Conservation (phyloP, 179 eudicot species). For the Beta macrorhiza region DNA sequence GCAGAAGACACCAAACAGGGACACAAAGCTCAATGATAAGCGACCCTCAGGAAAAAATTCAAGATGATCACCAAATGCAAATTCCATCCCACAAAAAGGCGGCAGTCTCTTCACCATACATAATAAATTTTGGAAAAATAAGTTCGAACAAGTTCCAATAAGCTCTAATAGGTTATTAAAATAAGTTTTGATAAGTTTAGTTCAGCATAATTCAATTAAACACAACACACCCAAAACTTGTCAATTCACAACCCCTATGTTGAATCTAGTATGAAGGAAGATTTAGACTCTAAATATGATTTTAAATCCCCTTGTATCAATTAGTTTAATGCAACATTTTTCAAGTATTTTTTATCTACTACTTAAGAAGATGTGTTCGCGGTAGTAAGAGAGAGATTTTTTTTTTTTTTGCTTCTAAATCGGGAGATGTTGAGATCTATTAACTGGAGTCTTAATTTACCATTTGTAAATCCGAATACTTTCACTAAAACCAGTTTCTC, state of each 20-base stretch:
- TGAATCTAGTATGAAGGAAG: not conserved
- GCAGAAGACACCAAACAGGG: slow-evolving; percentile 31
- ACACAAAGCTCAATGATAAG: slow-evolving; percentile 18
- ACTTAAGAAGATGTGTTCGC: no score
- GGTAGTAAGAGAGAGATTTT: not conserved
- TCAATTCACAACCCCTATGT: not conserved
- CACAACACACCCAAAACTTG: not conserved
- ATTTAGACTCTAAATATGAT: not conserved
- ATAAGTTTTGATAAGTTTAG: no score
- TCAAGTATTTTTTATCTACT: no score
- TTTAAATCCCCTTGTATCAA: not conserved
- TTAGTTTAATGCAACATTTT: not conserved
- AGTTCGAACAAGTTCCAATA: no score
- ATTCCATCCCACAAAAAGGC: not conserved
- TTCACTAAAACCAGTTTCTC: not conserved
- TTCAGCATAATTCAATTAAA: no score
- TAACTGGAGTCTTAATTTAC: not conserved
- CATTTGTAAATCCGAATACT: not conserved
- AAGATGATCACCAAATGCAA: not conserved
- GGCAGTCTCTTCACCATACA: not conserved
- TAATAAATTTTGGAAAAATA: no score
- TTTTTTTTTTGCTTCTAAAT: not conserved
- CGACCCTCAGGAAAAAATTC: not conserved
- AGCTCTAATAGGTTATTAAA: no score
- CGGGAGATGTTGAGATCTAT: not conserved